Evolutionary conservation across 495 filamentous ascomycete genomes (phyloP), one percentile per base, ranked within the genome.

Genomic region (Staphylotrichum tortipilum): DNA sequence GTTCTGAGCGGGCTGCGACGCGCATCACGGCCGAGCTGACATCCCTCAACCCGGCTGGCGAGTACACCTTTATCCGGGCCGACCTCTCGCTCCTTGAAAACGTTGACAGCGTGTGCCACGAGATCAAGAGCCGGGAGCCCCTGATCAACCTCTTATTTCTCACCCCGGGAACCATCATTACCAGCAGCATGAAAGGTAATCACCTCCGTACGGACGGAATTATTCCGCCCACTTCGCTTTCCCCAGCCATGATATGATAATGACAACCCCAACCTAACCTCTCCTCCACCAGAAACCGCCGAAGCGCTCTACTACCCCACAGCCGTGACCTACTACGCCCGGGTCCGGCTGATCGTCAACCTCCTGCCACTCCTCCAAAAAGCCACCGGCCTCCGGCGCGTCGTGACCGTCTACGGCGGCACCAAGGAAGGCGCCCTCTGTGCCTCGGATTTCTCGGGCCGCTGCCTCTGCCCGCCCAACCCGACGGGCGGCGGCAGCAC

Each of bases 101-200:
- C 21, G 82, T 85, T n/a, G 84, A 87, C 60, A 61, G 72, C 4
- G 66, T 77, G 4, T 86, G 80, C 50, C 52, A 62, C 1, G 69
- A 79, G 35, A 81, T 88, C 42, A 68, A 69, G 52, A 47, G 48
- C 0, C 72, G 73, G 34, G 82, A 86, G 51, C 17, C 26, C 14
- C 33, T 56, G 15, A 65, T 88, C 53, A 81, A 88, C 55, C 55
- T 87, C 1, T 70, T 88, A 0, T 81, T 86, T 56, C 60, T 81
- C 55, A 79, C 64, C 5, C 58, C 65, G 3, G 77, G 77, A 7
- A 72, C 68, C 38, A 46, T 73, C 46, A 66, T 62, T 6, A 37
- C 52, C 21, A 71, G 48, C 33, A 47, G n/a, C n/a, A n/a, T n/a
- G n/a, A n/a, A 28, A 33, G 51, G 61, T 43, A 54, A 26, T 5